phyloP scores from a whole-genome alignment of 768 basidiomycete species.

The Agrocybe praecox region DNA sequence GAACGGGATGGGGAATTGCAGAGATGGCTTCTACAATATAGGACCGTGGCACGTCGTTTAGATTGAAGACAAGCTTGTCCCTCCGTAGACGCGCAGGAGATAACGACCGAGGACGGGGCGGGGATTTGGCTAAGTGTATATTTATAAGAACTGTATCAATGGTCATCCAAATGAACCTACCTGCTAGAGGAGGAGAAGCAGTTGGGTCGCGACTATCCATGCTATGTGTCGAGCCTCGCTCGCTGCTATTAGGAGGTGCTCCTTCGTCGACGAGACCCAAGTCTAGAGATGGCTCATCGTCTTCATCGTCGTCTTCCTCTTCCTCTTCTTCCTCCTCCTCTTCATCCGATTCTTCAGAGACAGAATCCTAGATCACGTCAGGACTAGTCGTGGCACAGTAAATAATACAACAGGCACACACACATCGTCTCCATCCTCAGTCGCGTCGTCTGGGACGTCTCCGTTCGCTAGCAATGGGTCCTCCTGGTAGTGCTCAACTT shows the following conservation, averaged over 20 bases:
- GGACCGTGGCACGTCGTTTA: constrained; percentile 47
- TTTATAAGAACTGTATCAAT: neutral
- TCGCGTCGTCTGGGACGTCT: constrained; percentile 55
- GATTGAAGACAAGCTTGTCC: constrained; percentile 52
- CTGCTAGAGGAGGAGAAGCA: constrained; percentile 13
- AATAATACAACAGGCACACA: constrained; percentile 26
- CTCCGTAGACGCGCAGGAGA: constrained; percentile 35
- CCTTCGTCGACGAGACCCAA: constrained; percentile 27
- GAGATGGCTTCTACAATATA: constrained; percentile 91
- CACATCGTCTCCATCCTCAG: constrained; percentile 74
- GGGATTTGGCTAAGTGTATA: constrained; percentile 7
- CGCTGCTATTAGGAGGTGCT: constrained; percentile 20
- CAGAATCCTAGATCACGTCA: constrained; percentile 42
- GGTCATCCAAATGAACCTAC: constrained; percentile 7
- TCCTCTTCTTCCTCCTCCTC: constrained; percentile 28
- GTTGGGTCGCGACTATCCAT: constrained; percentile 17
- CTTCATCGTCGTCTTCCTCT: constrained; percentile 29
- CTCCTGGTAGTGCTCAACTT: constrained; percentile 58
- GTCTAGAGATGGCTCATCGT: constrained; percentile 26
- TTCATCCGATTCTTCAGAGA: constrained; percentile 62
- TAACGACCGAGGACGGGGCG: constrained; percentile 29
- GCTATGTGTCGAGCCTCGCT: constrained; percentile 17
- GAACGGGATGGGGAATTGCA: constrained; percentile 86
- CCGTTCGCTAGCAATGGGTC: constrained; percentile 33
- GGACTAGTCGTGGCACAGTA: neutral